Conservation (phyloP, 148 eudicot genomes). For the Rheum nobile region DNA sequence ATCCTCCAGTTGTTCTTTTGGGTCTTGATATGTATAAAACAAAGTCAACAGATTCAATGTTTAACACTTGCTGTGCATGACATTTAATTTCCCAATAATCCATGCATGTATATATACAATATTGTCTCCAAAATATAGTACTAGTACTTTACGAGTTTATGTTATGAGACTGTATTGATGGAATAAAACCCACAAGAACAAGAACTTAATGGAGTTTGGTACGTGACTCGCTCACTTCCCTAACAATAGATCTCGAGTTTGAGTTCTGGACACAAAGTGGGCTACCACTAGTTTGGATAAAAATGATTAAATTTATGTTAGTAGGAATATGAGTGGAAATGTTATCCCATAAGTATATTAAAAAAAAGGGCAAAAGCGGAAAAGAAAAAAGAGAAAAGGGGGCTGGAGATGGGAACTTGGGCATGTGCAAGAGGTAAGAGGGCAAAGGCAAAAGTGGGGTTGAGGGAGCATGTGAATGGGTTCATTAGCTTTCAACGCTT, state of each 20-base stretch:
- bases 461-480: no score
- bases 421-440: constrained; percentile 10
- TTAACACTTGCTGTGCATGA: no score
- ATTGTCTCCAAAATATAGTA: no score
- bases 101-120: background rate
- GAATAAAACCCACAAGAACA: no score
- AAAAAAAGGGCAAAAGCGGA: background rate
- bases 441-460: constrained; percentile 2
- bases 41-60: background rate
- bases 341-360: background rate
- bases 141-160: no score
- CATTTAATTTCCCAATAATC: background rate
- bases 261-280: no score
- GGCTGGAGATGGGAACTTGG: constrained; percentile 2
- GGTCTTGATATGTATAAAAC: background rate
- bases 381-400: background rate
- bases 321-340: background rate
- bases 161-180: no score
- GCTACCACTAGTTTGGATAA: no score
- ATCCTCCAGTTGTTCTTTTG: background rate
- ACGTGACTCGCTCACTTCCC: no score
- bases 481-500: constrained; percentile 5
- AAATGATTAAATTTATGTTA: no score
- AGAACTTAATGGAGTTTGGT: no score
- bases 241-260: no score